Conservation (phyloP, 768 basidiomycete genomes). For the Lactarius psammicola region DNA sequence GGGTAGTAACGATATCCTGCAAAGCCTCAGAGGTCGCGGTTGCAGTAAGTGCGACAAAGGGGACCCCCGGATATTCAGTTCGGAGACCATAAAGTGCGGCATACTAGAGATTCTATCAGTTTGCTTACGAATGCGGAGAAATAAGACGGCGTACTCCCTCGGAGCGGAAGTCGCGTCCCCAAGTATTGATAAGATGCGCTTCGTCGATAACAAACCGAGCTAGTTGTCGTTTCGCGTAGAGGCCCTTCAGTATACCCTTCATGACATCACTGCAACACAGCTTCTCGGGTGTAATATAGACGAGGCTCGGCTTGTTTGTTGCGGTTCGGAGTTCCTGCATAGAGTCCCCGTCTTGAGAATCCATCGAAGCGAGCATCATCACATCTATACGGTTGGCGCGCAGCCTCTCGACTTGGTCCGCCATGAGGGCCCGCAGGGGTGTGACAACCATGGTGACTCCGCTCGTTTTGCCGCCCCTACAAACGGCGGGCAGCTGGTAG, state of each 20-base stretch:
- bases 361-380: constrained; percentile 42
- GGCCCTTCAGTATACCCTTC: constrained; percentile 50
- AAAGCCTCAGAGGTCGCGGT: constrained; percentile 82
- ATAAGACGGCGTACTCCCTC: constrained; percentile 16
- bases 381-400: constrained; percentile 63
- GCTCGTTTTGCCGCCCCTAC: constrained; percentile 61
- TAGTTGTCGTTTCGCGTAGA: constrained; percentile 57
- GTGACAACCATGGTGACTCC: constrained; percentile 91
- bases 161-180: constrained; percentile 94
- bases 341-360: constrained; percentile 35
- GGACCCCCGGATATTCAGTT: constrained; percentile 69
- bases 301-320: constrained; percentile 55
- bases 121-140: not conserved
- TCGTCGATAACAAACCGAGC: constrained; percentile 96
- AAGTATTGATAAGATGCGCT: constrained; percentile 90
- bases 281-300: constrained; percentile 94
- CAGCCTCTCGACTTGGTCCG: constrained; percentile 79
- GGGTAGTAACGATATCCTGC: constrained; percentile 71
- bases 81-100: constrained; percentile 49
- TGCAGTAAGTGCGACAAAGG: constrained; percentile 95
- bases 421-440: constrained; percentile 85
- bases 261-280: constrained; percentile 61
- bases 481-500: constrained; percentile 88
- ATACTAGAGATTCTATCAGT: constrained; percentile 35
- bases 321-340: constrained; percentile 48